Evolutionary conservation across 805 yeast genomes (phyloP), one percentile per base, ranked within the genome.

Genomic region (Cyberlindnera mycetangii): DNA sequence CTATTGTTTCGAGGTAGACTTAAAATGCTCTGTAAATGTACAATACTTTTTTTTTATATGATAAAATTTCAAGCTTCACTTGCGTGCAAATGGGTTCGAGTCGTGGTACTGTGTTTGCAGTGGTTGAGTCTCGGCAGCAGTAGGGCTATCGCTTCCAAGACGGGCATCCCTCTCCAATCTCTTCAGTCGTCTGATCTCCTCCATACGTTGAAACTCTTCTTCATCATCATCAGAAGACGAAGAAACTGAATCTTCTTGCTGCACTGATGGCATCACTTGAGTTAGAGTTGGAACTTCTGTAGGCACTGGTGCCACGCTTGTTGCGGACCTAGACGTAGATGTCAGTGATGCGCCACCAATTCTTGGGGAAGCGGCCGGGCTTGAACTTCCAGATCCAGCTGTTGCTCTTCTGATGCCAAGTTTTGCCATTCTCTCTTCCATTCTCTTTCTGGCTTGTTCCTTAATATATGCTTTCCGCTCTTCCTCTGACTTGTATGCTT

Each of bases 401-500:
- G n/a, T n/a, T 50, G 78, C 20, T 12, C 40, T 66, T n/a, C 73
- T 66, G 45, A 88, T 76, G 1, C 96, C 96, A 41, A 89, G 52
- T 30, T 52, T 54, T 18, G 60, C 56, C 44, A 89, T 71, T 54
- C 89, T 72, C 57, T 87, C 95, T 47, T 80, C 80, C 96, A 89
- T 88, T 61, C 83, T 77, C 55, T 81, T 79, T 50, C 77, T 76
- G 1, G 88, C 88, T 56, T 86, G 93, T 18, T 89, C 92, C 63
- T 85, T 87, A 41, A 88, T 81, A 56, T 79, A 77, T 10, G 85
- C 85, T 14, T 89, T 76, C 52, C 93, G 72, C 42, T 85, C 92
- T 45, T 79, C 85, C 1, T 83, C 72, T 10, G 78, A 68, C 20
- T 17, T 25, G 31, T 17, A 32, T 10, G 37, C 6, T 20, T 39